Conservation (phyloP, 495 filamentous ascomycete genomes). For the Aspergillus indologenus region DNA sequence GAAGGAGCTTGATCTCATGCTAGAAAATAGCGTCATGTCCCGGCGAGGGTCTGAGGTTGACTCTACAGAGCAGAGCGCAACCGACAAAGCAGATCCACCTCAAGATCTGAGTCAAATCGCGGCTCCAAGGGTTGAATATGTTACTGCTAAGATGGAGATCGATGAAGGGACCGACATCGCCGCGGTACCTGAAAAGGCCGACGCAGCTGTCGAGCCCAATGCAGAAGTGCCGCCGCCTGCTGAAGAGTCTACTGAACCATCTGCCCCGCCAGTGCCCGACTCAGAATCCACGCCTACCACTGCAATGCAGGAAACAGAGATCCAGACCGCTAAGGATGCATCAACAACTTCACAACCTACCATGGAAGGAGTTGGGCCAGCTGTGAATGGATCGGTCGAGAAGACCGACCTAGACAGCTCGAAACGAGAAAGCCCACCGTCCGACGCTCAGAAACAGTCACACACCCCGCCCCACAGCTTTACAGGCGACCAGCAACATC, state of each 20-base stretch:
- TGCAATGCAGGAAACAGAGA: background rate
- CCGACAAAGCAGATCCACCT: constrained; percentile 17
- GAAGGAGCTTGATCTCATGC: constrained; percentile 68
- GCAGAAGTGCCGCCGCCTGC: constrained; percentile 5
- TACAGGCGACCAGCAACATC: constrained; percentile 50
- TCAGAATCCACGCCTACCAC: background rate
- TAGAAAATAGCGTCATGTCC: constrained; percentile 57
- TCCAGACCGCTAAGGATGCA: constrained; percentile 1
- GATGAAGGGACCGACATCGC: constrained; percentile 10
- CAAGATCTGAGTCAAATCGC: constrained; percentile 12
- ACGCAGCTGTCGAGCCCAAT: constrained; percentile 8
- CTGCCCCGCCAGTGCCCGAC: background rate
- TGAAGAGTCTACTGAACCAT: constrained; percentile 3
- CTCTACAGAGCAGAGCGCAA: constrained; percentile 26
- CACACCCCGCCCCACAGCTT: constrained; percentile 46
- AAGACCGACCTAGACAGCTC: constrained; percentile 37
- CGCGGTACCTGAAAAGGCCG: constrained; percentile 6
- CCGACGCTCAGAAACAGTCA: constrained; percentile 23
- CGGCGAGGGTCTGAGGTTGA: constrained; percentile 39
- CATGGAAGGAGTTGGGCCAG: constrained; percentile 11
- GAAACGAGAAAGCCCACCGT: constrained; percentile 32
- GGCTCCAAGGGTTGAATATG: constrained; percentile 26
- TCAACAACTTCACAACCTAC: constrained; percentile 12
- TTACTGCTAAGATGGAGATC: constrained; percentile 19
- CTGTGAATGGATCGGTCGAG: constrained; percentile 17